Evolutionary conservation across 2,329 filamentous ascomycete genomes (phyloP), one percentile per base, ranked within the genome.

Genomic region (Scedosporium aurantiacum): DNA sequence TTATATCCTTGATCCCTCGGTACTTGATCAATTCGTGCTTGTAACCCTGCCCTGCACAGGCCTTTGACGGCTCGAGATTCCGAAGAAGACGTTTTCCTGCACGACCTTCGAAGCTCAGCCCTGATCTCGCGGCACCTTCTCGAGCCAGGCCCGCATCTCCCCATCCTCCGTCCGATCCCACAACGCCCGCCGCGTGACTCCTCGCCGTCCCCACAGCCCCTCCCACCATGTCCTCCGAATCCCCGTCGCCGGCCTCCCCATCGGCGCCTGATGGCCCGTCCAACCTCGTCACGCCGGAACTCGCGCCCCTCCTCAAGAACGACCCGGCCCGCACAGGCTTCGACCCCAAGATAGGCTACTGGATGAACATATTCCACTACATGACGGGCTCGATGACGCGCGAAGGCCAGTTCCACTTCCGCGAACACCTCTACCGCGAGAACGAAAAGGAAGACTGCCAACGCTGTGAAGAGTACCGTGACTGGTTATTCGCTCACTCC

Each of bases 301-400:
- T 60, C 58, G 27, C 47, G 28, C 43, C 56, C 14, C 54, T 57
- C 40, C 60, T 61, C 37, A 61, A 61, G 60, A 86, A 86, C 72
- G 81, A 86, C 72, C 83, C 84, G 50, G 72, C 77, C 63, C 78
- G 80, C 65, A 86, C 84, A 23, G 83, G 83, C 66, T 87, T 86
- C 77, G 82, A 86, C 73, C 83, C 84, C 59, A 68, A 78, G 66
- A 79, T 77, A 55, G 74, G 75, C 64, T 83, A 80, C 79, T 96
- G 90, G 88, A 82, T 88, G 71, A 96, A 89, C 77, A 88, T 91
- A 78, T 97, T 95, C 81, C 84, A 84, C 68, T 88, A 92, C 74
- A 78, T 96, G 58, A 85, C 88, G 16, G 88, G 89, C 61, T 79
- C 82, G 68, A 86, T 94, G 76, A 87, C 84, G 18, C 74, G 76